Evolutionary conservation across 805 yeast species (phyloP).

Genomic region (Starmerella apis): DNA sequence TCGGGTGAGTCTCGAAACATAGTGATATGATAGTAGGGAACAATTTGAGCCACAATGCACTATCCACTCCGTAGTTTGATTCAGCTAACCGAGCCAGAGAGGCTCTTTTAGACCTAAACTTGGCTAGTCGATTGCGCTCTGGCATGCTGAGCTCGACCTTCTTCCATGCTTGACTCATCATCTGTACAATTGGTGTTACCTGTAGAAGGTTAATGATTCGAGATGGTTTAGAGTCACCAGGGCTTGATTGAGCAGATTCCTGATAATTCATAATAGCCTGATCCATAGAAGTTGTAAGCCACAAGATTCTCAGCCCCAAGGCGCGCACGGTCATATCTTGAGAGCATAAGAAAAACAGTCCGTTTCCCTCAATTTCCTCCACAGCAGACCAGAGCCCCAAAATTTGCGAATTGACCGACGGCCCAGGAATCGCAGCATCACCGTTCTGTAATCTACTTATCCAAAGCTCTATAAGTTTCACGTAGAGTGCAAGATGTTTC

Average conservation of each 20-base stretch:
- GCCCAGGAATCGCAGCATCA: slow-evolving; percentile 19
- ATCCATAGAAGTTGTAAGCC: slow-evolving; percentile 78
- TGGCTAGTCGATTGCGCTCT: slow-evolving; percentile 61
- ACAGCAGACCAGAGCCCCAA: slow-evolving; percentile 57
- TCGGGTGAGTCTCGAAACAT: slow-evolving; percentile 73
- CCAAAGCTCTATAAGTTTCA: slow-evolving; percentile 77
- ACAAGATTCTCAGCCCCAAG: slow-evolving; percentile 62
- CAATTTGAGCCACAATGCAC: slow-evolving; percentile 88
- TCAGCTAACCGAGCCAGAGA: slow-evolving; percentile 71
- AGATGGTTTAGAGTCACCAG: slow-evolving; percentile 19
- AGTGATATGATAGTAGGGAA: slow-evolving; percentile 65
- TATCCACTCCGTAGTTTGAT: slow-evolving; percentile 87
- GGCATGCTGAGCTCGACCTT: slow-evolving; percentile 47
- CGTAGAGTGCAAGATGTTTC: slow-evolving; percentile 48
- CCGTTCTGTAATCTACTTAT: slow-evolving; percentile 30
- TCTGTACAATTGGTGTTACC: slow-evolving; percentile 51
- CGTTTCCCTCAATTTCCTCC: slow-evolving; percentile 94
- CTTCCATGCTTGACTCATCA: slow-evolving; percentile 45
- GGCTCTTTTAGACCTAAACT: slow-evolving; percentile 49
- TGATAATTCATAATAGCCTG: slow-evolving; percentile 56
- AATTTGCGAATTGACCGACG: slow-evolving; percentile 25
- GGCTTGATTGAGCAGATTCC: slow-evolving; percentile 14
- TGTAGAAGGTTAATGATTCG: slow-evolving; percentile 61
- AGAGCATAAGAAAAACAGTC: slow-evolving; percentile 79
- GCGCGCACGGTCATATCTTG: slow-evolving; percentile 69